Percentiles rank a stretch among this genome's conserved stretches.
Evolutionary conservation across 176 grass and related monocot genomes (phyloP).

Genomic region (Oryza nivara): DNA sequence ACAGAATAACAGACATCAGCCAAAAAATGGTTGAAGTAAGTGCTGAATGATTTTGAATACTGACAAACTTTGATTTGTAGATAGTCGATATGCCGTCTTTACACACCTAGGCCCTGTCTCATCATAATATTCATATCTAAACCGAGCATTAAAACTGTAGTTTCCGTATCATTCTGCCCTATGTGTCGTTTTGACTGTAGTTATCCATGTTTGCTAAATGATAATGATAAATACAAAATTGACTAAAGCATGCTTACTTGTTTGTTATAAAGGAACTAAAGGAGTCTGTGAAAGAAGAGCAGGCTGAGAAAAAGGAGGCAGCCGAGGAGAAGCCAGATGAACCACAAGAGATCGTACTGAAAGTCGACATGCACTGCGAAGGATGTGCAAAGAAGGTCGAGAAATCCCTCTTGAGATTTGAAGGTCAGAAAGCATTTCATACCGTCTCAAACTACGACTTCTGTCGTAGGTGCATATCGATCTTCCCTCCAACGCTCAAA

Average conservation of each 20-base stretch:
- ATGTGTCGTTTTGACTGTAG: not conserved
- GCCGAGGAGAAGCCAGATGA: constrained; percentile 38
- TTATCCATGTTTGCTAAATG: not conserved
- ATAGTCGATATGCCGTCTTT: not conserved
- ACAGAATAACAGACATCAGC: not conserved
- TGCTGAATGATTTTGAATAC: not conserved
- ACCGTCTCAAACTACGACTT: not conserved
- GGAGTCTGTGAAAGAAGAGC: constrained; percentile 41
- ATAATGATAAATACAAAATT: not conserved
- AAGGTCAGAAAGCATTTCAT: constrained; percentile 39
- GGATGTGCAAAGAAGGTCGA: constrained; percentile 72
- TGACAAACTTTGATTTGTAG: not conserved
- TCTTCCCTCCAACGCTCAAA: not conserved
- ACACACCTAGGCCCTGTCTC: not conserved
- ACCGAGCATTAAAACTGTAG: not conserved
- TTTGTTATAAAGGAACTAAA: constrained; percentile 47
- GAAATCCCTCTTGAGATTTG: constrained; percentile 52
- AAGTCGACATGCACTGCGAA: constrained; percentile 81
- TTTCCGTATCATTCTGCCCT: not conserved
- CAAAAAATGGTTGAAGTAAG: constrained; percentile 28
- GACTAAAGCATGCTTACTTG: not conserved
- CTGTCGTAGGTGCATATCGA: not conserved
- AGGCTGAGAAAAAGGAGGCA: constrained; percentile 38
- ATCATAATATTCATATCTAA: not conserved
- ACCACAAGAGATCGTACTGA: constrained; percentile 62